Evolutionary conservation across 192 early-diverging fungal genomes (phyloP).

Genomic region (Chytriomyces confervae): DNA sequence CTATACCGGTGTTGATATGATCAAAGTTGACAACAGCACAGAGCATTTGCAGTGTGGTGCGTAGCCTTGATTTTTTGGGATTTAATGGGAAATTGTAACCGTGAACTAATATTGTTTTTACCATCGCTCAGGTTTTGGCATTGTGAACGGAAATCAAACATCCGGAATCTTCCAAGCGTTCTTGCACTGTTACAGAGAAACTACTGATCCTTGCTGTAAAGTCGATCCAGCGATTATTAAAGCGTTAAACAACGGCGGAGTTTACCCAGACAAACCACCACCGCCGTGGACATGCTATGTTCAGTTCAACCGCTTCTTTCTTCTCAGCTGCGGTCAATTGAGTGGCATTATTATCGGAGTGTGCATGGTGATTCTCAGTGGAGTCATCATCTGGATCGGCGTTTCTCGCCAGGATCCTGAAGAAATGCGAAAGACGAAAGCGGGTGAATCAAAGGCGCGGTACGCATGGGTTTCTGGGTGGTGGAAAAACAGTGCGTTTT

Average conservation of each 20-base stretch:
- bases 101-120: neutral
- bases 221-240: constrained; percentile 1
- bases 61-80: neutral
- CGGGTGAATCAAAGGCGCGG: neutral
- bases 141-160: constrained; percentile 18
- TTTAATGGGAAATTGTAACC: neutral
- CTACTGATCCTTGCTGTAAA: constrained; percentile 11
- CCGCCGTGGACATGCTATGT: constrained; percentile 14
- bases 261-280: neutral
- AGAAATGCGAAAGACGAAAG: constrained; percentile 6
- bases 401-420: constrained; percentile 17
- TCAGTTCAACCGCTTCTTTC: constrained; percentile 6
- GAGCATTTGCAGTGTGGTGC: neutral
- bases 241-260: constrained; percentile 5
- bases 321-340: constrained; percentile 17
- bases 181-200: neutral
- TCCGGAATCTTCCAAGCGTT: neutral
- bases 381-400: constrained; percentile 18
- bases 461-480: neutral
- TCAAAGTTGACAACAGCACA: neutral
- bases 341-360: neutral
- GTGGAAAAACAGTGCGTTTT: constrained; percentile 11
- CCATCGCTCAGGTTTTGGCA: constrained; percentile 10
- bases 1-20: neutral
- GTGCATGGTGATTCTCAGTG: neutral